Evolutionary conservation across 345 rosid genomes (phyloP).

Genomic region (Eucalyptus decipiens): DNA sequence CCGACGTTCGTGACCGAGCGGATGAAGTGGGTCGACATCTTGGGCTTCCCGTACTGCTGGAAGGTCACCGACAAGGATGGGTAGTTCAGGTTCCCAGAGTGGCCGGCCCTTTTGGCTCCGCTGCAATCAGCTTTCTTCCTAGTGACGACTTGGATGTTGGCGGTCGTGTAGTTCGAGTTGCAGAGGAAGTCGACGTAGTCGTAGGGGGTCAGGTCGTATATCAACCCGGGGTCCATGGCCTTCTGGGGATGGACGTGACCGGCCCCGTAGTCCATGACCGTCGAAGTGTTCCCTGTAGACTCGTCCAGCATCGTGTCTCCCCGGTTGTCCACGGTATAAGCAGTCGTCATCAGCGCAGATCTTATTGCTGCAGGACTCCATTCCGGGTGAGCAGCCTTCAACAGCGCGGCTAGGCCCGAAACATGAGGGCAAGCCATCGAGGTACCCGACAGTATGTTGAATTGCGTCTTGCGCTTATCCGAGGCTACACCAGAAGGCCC

Average conservation of each 20-base stretch:
- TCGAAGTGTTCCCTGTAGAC: conserved; percentile 58
- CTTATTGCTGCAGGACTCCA: conserved; percentile 87
- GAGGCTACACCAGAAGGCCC: conserved; percentile 65
- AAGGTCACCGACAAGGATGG: conserved; percentile 61
- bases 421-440: conserved; percentile 99
- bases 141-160: conserved; percentile 52
- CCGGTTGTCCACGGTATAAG: conserved; percentile 50
- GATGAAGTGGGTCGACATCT: conserved; percentile 63
- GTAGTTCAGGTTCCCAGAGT: conserved; percentile 66
- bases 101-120: conserved; percentile 58
- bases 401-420: conserved; percentile 80
- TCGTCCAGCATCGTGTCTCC: conserved; percentile 66
- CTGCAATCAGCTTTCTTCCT: conserved; percentile 53
- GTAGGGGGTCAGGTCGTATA: conserved; percentile 50
- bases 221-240: conserved; percentile 81
- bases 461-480: conserved; percentile 57
- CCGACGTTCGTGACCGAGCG: conserved; percentile 83
- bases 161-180: conserved; percentile 56
- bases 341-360: conserved; percentile 89
- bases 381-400: conserved; percentile 80
- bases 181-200: conserved; percentile 79
- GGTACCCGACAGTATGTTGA: conserved; percentile 85
- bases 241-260: conserved; percentile 87
- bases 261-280: conserved; percentile 65
- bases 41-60: conserved; percentile 53